A percentile compares a stretch with the other conserved stretches of the same genome.
Evolutionary conservation across 345 rosid genomes (phyloP).

Genomic region (Cardiospermum halicacabum): DNA sequence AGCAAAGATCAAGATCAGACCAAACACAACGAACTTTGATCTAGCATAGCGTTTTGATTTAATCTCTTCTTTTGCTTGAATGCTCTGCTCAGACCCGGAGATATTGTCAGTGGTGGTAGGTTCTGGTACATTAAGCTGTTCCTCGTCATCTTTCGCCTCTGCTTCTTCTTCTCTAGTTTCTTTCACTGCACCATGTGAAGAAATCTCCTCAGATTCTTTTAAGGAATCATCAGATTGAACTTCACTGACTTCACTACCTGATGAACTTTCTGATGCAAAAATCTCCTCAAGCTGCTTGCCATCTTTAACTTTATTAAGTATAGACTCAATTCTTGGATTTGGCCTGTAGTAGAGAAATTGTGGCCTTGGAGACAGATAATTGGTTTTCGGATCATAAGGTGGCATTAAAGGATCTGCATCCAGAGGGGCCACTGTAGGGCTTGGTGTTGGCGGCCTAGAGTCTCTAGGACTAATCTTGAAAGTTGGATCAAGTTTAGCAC

Average conservation of each 20-base stretch:
- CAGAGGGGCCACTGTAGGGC: conserved; percentile 44
- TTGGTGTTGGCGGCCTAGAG: conserved; percentile 23
- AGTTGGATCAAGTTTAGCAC: conserved; percentile 42
- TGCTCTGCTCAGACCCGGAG: conserved; percentile 14
- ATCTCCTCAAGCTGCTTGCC: conserved; percentile 46
- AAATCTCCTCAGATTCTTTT: conserved; percentile 34
- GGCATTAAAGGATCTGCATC: conserved; percentile 52
- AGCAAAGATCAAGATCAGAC: conserved; percentile 33
- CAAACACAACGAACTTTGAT: conserved; percentile 36
- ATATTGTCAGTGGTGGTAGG: conserved; percentile 8
- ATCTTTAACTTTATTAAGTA: conserved; percentile 30
- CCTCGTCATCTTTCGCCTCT: conserved; percentile 23
- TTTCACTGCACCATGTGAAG: conserved; percentile 17
- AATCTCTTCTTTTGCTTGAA: conserved; percentile 23
- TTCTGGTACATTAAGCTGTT: conserved; percentile 24
- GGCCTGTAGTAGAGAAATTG: conserved; percentile 56
- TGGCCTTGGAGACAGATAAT: conserved; percentile 63
- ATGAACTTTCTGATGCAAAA: conserved; percentile 42
- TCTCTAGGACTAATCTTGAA: conserved; percentile 36
- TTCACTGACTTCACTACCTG: conserved; percentile 49
- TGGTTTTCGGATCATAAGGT: conserved; percentile 58
- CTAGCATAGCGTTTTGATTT: conserved; percentile 31
- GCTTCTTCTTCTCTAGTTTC: conserved; percentile 23
- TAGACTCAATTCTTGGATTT: conserved; percentile 48
- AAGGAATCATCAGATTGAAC: conserved; percentile 35